These are phyloP conservation scores for Trametes villosa DNA, from an alignment of 768 basidiomycete genomes.

Conservation along the genomic window DNA sequence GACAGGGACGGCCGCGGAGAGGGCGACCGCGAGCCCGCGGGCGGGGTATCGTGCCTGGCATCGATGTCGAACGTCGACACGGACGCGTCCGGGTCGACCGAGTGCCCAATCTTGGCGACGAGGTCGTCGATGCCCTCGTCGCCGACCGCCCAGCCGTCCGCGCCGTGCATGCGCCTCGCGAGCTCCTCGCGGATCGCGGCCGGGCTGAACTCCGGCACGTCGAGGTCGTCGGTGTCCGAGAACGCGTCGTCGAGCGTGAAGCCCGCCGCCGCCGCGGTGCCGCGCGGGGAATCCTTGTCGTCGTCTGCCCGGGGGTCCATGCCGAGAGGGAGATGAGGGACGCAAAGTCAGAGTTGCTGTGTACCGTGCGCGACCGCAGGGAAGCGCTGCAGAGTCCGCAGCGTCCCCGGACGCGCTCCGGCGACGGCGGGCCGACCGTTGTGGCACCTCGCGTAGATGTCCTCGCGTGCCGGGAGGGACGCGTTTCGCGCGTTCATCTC, in stretches of 20 bases:
- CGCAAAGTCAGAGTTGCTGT: constrained; percentile 14
- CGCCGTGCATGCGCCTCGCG: constrained; percentile 48
- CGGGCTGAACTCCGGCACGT: constrained; percentile 56
- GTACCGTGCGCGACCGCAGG: constrained; percentile 8
- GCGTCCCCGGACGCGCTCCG: constrained; percentile 10
- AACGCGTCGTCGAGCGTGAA: constrained; percentile 65
- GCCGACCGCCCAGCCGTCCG: constrained; percentile 40
- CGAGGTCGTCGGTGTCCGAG: constrained; percentile 57
- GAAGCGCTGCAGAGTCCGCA: constrained; percentile 16
- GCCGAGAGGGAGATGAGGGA: neutral
- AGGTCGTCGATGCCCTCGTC: constrained; percentile 28
- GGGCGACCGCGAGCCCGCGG: constrained; percentile 16
- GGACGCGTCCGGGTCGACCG: constrained; percentile 47
- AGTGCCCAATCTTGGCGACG: constrained; percentile 40
- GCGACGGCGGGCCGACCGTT: constrained; percentile 2
- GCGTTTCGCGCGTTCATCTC: neutral
- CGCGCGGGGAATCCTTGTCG: constrained; percentile 8
- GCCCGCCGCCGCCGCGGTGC: neutral
- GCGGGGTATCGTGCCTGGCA: constrained; percentile 33
- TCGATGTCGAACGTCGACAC: constrained; percentile 65
- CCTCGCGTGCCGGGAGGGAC: neutral
- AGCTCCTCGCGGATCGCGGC: constrained; percentile 67
- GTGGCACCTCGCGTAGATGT: neutral
- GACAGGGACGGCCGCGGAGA: constrained; percentile 32
- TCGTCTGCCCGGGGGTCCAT: constrained; percentile 17